Conservation (phyloP, 768 basidiomycete genomes). For the Lentinus tigrinus region DNA sequence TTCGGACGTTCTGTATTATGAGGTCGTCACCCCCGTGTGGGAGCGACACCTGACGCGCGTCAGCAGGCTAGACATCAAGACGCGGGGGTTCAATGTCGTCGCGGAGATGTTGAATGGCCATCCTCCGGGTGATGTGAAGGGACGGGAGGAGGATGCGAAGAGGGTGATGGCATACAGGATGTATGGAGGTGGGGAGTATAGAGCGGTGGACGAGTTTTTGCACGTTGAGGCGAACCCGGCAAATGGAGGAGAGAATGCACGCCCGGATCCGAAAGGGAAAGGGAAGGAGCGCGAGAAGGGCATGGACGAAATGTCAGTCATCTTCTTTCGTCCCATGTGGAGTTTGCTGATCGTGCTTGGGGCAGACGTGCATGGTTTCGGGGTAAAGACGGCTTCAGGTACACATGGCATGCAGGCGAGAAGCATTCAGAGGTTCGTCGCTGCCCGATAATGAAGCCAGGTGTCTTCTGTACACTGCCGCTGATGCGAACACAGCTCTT, state of each 20-base stretch:
- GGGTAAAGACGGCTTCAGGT: slow-evolving; percentile 29
- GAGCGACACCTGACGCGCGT: slow-evolving; percentile 35
- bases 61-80: slow-evolving; percentile 31
- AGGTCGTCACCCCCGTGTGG: slow-evolving; percentile 40
- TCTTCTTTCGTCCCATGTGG: background rate
- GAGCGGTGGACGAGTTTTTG: slow-evolving; percentile 32
- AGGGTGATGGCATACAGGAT: slow-evolving; percentile 30
- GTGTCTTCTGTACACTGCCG: background rate
- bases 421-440: slow-evolving; percentile 23
- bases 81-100: slow-evolving; percentile 29
- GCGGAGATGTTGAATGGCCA: slow-evolving; percentile 33
- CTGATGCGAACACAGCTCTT: slow-evolving; percentile 24
- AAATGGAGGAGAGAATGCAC: background rate
- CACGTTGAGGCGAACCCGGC: slow-evolving; percentile 4
- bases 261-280: background rate
- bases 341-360: background rate
- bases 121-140: slow-evolving; percentile 18
- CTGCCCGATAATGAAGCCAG: background rate
- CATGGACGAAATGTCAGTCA: slow-evolving; percentile 10
- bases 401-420: slow-evolving; percentile 26
- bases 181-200: slow-evolving; percentile 26
- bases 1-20: slow-evolving; percentile 39
- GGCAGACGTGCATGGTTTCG: slow-evolving; percentile 24
- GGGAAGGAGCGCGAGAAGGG: slow-evolving; percentile 9
- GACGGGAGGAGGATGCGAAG: slow-evolving; percentile 25